phyloP scores from a whole-genome alignment of 495 filamentous ascomycete genomes.

The Hyaloscypha finlandica region DNA sequence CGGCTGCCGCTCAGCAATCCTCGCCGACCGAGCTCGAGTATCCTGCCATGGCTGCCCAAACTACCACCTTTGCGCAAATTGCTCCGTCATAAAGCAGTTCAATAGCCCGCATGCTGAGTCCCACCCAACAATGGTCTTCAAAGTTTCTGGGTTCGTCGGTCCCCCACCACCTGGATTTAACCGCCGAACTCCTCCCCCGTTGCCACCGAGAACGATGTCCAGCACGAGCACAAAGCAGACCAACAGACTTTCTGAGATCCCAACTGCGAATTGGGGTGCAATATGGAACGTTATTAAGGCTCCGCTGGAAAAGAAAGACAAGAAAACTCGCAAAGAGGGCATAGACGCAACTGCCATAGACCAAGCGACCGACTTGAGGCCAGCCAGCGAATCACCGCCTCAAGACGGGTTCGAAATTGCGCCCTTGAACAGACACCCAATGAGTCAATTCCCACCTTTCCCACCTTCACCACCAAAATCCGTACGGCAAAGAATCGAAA shows the following conservation, averaged over 20 bases:
- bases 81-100: conserved; percentile 20
- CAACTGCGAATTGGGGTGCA: conserved; percentile 19
- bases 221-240: not conserved
- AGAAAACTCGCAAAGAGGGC: not conserved
- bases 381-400: not conserved
- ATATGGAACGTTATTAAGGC: conserved; percentile 21
- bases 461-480: conserved; percentile 13
- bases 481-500: conserved; percentile 4
- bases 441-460: conserved; percentile 11
- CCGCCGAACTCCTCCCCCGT: conserved; percentile 1
- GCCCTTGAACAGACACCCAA: not conserved
- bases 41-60: conserved; percentile 14
- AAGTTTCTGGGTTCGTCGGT: conserved; percentile 11
- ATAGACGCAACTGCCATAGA: not conserved
- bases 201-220: conserved; percentile 10
- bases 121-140: conserved; percentile 15
- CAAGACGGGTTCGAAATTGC: not conserved
- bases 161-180: conserved; percentile 11
- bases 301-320: conserved; percentile 19
- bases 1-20: conserved; percentile 16
- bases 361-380: not conserved
- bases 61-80: conserved; percentile 20
- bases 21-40: conserved; percentile 9
- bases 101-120: conserved; percentile 10
- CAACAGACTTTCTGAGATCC: conserved; percentile 10